Base-by-base conservation (phyloP, 2,329 filamentous ascomycete species). In the Arachnomyces sp. region DNA sequence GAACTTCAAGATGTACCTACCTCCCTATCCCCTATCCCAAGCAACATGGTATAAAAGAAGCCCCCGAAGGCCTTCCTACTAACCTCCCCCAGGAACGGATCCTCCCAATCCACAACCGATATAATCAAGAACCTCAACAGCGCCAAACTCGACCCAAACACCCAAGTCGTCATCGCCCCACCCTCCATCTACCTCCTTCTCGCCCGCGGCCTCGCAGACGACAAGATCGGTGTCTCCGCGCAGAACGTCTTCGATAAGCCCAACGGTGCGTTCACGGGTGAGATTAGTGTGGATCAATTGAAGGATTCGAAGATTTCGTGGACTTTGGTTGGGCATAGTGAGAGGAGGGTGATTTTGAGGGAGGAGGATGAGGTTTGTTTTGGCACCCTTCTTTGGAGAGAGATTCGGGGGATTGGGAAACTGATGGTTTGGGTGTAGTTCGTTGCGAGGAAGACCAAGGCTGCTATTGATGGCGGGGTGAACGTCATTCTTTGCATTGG, bases 241-340 rank as follows among this genome's bases (percentile, higher is more conserved):
- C 92, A 98, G 73, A 98, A 98, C 70, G 87, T 96, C 67, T 96
- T 79, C 70, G 85, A 96, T 76, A 90, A 90, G 78, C 87, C 88
- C 64, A 88, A 92, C 67, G 92, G 92, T 56, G 92, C 92, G 56
- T 96, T 84, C 76, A 98, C 92, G 28, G 92, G 92, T 59, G 92
- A 98, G 73, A 92, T 95, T 71, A 89, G 83, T 51, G 89, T 89
- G 50, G 72, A 81, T 47, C 92, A 96, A 73, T 81, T 98, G 58
- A 82, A 84, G 70, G 92, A 96, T 68, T 80, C 75, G 69, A 79
- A 79, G 61, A 84, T 96, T 68, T 79, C 79, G 60, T 98, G 92
- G 92, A 76, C 82, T 47, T 82, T 98, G 58, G 75, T 94, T 46
- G 92, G 92, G 53, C 92, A 98, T 79, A 92, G 84, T 47, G 92